Conservation (phyloP, 1,139 yeast species). For the Petasospora rhodanensis region DNA sequence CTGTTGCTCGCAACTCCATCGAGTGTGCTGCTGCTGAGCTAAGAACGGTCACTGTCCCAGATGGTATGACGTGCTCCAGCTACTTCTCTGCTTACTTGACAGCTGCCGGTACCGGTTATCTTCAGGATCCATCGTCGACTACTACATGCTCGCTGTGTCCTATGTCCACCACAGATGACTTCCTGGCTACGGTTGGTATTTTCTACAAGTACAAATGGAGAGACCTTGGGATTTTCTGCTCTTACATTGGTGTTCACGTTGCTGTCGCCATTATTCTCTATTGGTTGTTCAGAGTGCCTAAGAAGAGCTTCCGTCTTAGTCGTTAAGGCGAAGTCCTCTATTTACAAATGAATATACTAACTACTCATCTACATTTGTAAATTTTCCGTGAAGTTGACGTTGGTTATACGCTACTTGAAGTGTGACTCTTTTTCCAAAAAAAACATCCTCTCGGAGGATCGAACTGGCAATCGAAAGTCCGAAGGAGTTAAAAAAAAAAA, state of each 20-base stretch:
- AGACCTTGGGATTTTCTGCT: slow-evolving; percentile 47
- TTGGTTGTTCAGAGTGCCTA: slow-evolving; percentile 79
- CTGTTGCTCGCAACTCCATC: slow-evolving; percentile 6
- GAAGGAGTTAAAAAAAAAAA: background rate
- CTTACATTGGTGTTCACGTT: slow-evolving; percentile 49
- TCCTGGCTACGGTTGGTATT: slow-evolving; percentile 40
- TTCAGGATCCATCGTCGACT: slow-evolving; percentile 40
- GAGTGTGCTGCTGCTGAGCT: slow-evolving; percentile 34
- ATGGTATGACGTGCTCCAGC: slow-evolving; percentile 46
- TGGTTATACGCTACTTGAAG: too few species aligned
- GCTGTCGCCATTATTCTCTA: slow-evolving; percentile 50
- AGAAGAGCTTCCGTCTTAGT: too few species aligned
- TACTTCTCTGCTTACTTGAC: slow-evolving; percentile 44
- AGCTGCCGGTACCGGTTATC: slow-evolving; percentile 51
- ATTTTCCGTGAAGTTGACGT: too few species aligned
- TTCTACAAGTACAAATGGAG: slow-evolving; percentile 56
- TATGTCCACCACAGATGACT: slow-evolving; percentile 45
- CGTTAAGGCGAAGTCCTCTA: too few species aligned
- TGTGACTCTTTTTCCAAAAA: too few species aligned
- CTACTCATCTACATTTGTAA: too few species aligned
- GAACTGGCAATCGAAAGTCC: too few species aligned
- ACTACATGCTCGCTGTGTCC: slow-evolving; percentile 48
- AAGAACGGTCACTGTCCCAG: slow-evolving; percentile 45
- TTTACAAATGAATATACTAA: too few species aligned
- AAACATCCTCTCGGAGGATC: too few species aligned